Percentiles rank a stretch among this genome's conserved stretches.
Conservation (phyloP, 306 rosid genomes). For the Betula pendula region DNA sequence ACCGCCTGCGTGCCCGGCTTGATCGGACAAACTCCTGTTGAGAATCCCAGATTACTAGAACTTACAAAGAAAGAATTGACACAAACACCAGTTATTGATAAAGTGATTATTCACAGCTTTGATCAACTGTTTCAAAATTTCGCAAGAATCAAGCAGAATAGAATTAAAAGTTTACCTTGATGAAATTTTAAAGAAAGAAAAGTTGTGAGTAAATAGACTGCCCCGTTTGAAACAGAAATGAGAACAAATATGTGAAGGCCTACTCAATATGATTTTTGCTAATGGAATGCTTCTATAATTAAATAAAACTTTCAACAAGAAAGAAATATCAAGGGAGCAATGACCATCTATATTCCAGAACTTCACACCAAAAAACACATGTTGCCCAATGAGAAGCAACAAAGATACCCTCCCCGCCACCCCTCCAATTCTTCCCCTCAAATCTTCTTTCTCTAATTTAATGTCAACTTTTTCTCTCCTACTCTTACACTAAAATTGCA, state of each 20-base stretch:
- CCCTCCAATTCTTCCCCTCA: background rate
- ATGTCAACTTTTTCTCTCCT: too few relatives aligned
- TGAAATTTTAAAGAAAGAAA: background rate
- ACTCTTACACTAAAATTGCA: background rate
- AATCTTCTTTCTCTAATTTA: too few relatives aligned
- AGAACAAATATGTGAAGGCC: background rate
- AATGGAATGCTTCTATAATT: background rate
- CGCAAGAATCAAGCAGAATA: background rate
- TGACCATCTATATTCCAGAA: background rate
- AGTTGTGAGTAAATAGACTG: background rate
- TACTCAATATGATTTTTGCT: background rate
- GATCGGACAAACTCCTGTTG: slow-evolving; percentile 77
- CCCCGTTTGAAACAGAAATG: background rate
- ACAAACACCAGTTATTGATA: slow-evolving; percentile 11
- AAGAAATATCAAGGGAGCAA: background rate
- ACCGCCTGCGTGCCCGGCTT: slow-evolving; percentile 69
- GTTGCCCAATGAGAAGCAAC: background rate
- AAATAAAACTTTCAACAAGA: background rate
- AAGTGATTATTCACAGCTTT: background rate
- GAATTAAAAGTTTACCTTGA: background rate
- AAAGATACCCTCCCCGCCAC: too few relatives aligned
- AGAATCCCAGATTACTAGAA: slow-evolving; percentile 29
- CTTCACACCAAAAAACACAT: background rate
- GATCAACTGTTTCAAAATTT: background rate
- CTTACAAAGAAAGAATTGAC: slow-evolving; percentile 14